phyloP scores from a whole-genome alignment of 495 filamentous ascomycete species.

The Trypethelium eluteriae region DNA sequence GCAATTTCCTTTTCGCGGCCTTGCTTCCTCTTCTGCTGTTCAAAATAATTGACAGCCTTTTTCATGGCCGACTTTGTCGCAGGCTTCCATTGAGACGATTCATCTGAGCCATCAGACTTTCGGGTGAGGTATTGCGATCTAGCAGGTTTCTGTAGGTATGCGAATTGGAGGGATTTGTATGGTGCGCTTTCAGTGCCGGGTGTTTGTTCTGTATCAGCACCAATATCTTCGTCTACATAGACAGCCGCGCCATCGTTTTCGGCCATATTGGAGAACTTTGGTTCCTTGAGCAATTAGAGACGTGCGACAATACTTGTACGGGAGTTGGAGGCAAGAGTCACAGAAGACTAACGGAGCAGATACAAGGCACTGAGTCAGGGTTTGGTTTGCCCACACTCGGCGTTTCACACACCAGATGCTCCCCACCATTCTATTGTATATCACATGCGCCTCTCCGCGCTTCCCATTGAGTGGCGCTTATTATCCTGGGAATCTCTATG shows the following conservation, averaged over 20 bases:
- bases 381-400: no score
- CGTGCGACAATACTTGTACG: not conserved
- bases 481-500: no score
- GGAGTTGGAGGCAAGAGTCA: not conserved
- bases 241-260: conserved; percentile 20
- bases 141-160: conserved; percentile 60
- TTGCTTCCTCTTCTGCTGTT: conserved; percentile 45
- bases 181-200: conserved; percentile 63
- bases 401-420: no score
- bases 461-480: no score
- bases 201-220: conserved; percentile 59
- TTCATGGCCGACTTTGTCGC: conserved; percentile 76
- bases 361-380: no score
- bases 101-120: conserved; percentile 61
- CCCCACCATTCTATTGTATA: no score
- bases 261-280: not conserved
- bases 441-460: no score
- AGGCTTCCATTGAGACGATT: conserved; percentile 61
- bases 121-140: conserved; percentile 57
- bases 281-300: not conserved
- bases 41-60: conserved; percentile 66
- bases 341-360: no score
- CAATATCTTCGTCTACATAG: conserved; percentile 74
- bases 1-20: conserved; percentile 44
- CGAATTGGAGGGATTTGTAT: conserved; percentile 72